phyloP scores from a whole-genome alignment of 257 asterid species.

The Ophiorrhiza pumila region DNA sequence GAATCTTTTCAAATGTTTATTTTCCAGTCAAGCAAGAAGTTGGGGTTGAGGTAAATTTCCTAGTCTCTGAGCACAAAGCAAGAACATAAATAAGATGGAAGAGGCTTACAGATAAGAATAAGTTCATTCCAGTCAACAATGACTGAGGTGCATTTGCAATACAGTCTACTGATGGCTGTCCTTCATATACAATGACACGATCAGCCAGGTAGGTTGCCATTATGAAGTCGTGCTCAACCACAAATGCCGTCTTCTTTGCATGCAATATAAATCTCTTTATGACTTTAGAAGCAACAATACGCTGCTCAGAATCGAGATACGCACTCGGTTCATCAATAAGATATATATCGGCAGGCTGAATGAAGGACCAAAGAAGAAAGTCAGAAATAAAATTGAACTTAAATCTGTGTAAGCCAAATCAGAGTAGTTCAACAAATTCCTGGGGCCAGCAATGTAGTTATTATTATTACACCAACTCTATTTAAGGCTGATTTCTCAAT shows the following conservation, averaged over 20 bases:
- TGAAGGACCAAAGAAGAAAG: slow-evolving; percentile 20
- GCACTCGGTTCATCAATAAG: slow-evolving; percentile 98
- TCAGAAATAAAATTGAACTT: neutral
- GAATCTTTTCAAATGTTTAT: no score
- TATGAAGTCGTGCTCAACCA: slow-evolving; percentile 95
- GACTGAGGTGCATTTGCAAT: slow-evolving; percentile 92
- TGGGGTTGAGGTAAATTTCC: neutral
- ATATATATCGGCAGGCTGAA: slow-evolving; percentile 98
- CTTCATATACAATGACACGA: slow-evolving; percentile 92
- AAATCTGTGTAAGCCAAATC: neutral
- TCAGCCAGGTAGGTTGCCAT: slow-evolving; percentile 99
- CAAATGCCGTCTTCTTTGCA: slow-evolving; percentile 91
- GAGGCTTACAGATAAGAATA: slow-evolving; percentile 83
- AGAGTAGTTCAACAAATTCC: neutral
- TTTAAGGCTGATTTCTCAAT: neutral
- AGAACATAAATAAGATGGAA: neutral
- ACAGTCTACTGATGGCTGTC: slow-evolving; percentile 82
- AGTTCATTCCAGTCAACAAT: slow-evolving; percentile 93
- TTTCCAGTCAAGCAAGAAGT: no score
- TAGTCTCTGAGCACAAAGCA: neutral
- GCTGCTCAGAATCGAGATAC: slow-evolving; percentile 98
- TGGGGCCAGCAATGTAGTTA: neutral
- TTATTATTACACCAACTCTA: neutral
- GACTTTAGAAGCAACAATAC: slow-evolving; percentile 97
- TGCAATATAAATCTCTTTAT: slow-evolving; percentile 96